Evolutionary conservation across 148 eudicot species (phyloP).

Genomic region (Vaccinium corymbosum): DNA sequence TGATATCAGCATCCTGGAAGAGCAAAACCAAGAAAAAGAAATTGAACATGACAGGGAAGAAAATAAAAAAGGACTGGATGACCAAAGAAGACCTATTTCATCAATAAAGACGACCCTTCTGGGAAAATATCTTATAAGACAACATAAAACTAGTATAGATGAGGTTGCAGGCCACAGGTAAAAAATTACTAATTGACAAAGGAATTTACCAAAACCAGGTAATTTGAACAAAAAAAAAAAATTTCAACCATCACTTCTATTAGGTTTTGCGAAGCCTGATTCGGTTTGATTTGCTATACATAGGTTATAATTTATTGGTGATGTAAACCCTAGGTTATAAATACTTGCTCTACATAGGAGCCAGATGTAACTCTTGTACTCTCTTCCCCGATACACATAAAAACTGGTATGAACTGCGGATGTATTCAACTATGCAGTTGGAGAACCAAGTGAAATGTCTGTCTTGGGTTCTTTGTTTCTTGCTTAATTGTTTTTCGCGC

Average conservation of each 20-base stretch:
- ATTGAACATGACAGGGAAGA: neutral
- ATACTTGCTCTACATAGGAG: too few species aligned
- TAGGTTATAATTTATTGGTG: too few species aligned
- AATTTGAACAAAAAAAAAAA: neutral
- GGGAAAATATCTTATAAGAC: neutral
- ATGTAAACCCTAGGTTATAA: too few species aligned
- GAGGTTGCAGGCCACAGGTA: neutral
- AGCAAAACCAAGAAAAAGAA: conserved; percentile 10
- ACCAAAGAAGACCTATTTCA: neutral
- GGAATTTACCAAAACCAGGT: neutral
- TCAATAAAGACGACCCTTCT: neutral
- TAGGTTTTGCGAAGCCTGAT: too few species aligned
- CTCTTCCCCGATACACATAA: too few species aligned
- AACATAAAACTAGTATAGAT: neutral
- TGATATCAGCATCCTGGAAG: conserved; percentile 57
- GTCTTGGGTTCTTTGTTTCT: too few species aligned
- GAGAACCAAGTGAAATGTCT: too few species aligned
- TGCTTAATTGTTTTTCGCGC: too few species aligned
- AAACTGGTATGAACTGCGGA: too few species aligned
- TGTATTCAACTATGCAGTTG: too few species aligned
- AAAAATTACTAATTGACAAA: neutral
- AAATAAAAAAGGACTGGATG: neutral
- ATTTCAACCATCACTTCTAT: neutral
- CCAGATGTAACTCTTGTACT: too few species aligned
- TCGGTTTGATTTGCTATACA: too few species aligned